phyloP scores from a whole-genome alignment of 2,329 filamentous ascomycete species.

The Penicillium sp. region DNA sequence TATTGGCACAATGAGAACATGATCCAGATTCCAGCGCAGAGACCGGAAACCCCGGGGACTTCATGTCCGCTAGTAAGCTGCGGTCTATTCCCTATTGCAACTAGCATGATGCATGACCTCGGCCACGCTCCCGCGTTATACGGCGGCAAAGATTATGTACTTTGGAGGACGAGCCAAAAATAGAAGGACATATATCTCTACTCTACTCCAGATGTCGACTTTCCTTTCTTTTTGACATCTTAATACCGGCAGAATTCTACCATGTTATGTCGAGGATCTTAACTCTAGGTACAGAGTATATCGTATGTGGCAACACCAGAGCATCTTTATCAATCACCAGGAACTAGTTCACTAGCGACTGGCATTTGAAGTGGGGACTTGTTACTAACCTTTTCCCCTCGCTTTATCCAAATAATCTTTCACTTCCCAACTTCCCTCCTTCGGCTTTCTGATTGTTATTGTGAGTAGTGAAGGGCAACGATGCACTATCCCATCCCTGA shows the following conservation, averaged over 20 bases:
- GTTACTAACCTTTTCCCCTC: constrained; percentile 1
- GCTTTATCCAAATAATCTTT: not conserved
- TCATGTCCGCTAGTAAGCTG: constrained; percentile 1
- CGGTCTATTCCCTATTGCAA: constrained; percentile 6
- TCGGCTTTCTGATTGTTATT: not conserved
- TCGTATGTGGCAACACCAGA: not conserved
- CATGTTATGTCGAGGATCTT: not conserved
- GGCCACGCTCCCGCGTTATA: constrained; percentile 4
- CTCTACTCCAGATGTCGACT: not conserved
- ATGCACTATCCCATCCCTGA: not conserved
- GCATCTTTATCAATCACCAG: not conserved
- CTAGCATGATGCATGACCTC: constrained; percentile 1
- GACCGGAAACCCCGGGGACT: not conserved
- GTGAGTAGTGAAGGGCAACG: not conserved
- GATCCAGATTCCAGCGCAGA: too few species aligned
- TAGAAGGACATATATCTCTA: not conserved
- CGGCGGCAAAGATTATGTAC: not conserved
- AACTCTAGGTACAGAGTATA: not conserved
- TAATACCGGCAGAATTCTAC: not conserved
- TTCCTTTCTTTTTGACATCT: not conserved
- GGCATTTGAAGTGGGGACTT: not conserved
- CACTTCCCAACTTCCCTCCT: not conserved
- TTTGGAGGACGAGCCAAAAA: not conserved
- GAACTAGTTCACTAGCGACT: constrained; percentile 4
- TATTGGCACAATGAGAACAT: not conserved